These are phyloP conservation scores for Aristolochia californica DNA, from an alignment of 164 flowering plant genomes.

Conservation along the genomic window DNA sequence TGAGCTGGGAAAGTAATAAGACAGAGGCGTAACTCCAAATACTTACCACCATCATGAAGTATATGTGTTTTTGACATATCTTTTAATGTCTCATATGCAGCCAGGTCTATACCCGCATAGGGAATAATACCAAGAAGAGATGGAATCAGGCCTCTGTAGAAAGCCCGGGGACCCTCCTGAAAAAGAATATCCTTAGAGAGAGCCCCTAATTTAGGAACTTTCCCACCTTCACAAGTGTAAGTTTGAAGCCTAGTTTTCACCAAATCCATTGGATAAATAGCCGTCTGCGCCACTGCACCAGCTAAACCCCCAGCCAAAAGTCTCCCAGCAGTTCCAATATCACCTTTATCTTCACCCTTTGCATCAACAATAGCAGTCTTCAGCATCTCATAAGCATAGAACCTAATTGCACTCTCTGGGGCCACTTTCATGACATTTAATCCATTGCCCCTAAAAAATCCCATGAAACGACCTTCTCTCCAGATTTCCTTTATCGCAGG, in stretches of 20 bases:
- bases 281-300: slow-evolving; percentile 91
- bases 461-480: slow-evolving; percentile 61
- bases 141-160: slow-evolving; percentile 81
- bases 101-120: slow-evolving; percentile 93
- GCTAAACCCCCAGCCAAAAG: slow-evolving; percentile 88
- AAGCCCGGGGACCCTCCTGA: slow-evolving; percentile 89
- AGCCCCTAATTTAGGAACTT: slow-evolving; percentile 43
- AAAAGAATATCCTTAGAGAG: slow-evolving; percentile 74
- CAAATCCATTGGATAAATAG: slow-evolving; percentile 89
- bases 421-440: slow-evolving; percentile 92
- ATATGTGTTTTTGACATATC: slow-evolving; percentile 75
- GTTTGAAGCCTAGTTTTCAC: slow-evolving; percentile 93
- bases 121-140: slow-evolving; percentile 94
- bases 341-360: slow-evolving; percentile 44
- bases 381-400: slow-evolving; percentile 78
- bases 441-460: slow-evolving; percentile 95
- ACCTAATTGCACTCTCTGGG: slow-evolving; percentile 93
- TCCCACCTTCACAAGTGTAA: slow-evolving; percentile 47
- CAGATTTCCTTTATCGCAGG: slow-evolving; percentile 63
- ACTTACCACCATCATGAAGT: slow-evolving; percentile 57
- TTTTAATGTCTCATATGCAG: slow-evolving; percentile 90
- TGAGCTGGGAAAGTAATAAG: neutral
- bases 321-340: slow-evolving; percentile 71
- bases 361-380: slow-evolving; percentile 43
- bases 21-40: neutral